Percentiles rank a stretch among this genome's conserved stretches.
Conservation (phyloP, 805 yeast species). For the Saccharomycopsis capsularis region DNA sequence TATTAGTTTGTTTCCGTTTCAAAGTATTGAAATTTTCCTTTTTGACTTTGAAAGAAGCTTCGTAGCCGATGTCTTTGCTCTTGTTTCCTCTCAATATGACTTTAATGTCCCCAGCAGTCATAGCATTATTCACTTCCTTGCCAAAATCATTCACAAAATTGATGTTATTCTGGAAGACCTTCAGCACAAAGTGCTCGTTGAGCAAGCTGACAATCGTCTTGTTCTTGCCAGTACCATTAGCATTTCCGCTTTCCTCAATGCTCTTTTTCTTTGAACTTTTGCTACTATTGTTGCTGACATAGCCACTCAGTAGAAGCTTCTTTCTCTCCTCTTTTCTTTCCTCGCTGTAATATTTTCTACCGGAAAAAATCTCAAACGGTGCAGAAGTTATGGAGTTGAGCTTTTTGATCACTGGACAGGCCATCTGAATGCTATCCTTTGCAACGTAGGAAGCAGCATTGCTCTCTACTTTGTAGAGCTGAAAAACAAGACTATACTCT, state of each 20-base stretch:
- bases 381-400: constrained; percentile 2
- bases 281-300: no score
- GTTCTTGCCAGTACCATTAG: no score
- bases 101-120: no score
- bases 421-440: no score
- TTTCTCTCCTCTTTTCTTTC: constrained; percentile 10
- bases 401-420: not conserved
- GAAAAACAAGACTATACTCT: constrained; percentile 2
- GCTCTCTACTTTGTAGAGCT: constrained; percentile 1
- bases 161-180: not conserved
- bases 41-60: no score
- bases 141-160: not conserved
- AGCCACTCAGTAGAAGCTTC: no score
- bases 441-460: not conserved
- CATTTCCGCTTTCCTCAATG: no score
- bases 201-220: not conserved
- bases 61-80: no score
- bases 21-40: no score
- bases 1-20: no score
- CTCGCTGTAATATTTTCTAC: constrained; percentile 12
- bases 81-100: no score
- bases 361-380: constrained; percentile 7
- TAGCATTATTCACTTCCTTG: not conserved
- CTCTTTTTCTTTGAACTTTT: no score
- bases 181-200: not conserved